These are phyloP conservation scores for Wallacemonas sp. DNA, from an alignment of 208 protist genomes.

Conservation along the genomic window DNA sequence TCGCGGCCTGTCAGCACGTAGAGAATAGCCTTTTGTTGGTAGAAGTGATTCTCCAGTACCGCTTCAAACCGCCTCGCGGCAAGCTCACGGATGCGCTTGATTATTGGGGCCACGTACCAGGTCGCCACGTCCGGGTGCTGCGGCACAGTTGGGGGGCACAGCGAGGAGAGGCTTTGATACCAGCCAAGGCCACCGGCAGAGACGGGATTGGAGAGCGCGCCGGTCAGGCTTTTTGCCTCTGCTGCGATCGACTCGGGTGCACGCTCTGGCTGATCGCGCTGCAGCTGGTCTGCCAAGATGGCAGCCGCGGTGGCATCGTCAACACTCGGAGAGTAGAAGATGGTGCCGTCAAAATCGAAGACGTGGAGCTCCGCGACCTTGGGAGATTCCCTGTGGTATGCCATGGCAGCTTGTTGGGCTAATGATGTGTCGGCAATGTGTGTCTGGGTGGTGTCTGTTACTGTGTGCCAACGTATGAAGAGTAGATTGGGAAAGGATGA, in stretches of 20 bases:
- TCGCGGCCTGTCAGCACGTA: constrained; percentile 79
- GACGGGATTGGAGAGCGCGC: constrained; percentile 35
- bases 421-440: too few relatives aligned
- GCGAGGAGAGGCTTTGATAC: constrained; percentile 73
- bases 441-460: background rate
- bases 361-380: constrained; percentile 59
- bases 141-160: constrained; percentile 73
- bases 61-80: background rate
- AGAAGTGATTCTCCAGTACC: background rate
- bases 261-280: background rate
- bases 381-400: too few relatives aligned
- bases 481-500: background rate
- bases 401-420: too few relatives aligned
- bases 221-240: constrained; percentile 29
- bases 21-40: constrained; percentile 22
- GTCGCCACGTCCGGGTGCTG: constrained; percentile 25
- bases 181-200: constrained; percentile 62
- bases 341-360: constrained; percentile 88
- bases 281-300: background rate
- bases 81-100: constrained; percentile 25
- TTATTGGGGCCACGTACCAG: constrained; percentile 40
- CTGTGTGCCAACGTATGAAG: background rate
- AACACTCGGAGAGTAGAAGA: constrained; percentile 69
- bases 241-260: background rate
- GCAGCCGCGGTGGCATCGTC: constrained; percentile 6